Percentiles rank a stretch among this genome's conserved stretches.
Evolutionary conservation across 1,284 basidiomycete species (phyloP).

Genomic region (Termitomyces sp.): DNA sequence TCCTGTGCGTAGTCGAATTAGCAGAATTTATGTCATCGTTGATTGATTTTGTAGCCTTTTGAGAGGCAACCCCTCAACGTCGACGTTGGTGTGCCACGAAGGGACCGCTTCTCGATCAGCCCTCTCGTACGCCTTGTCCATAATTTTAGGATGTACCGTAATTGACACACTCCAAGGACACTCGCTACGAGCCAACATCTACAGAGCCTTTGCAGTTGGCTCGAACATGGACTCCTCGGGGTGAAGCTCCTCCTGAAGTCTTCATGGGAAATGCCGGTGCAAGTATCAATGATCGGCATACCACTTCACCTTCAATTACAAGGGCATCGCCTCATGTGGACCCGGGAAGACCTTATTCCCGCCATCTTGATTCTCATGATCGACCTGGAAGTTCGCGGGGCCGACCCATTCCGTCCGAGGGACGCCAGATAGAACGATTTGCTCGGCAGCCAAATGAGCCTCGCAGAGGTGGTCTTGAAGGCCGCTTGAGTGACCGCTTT

Average conservation of each 20-base stretch:
- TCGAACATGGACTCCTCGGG: slow-evolving; percentile 22
- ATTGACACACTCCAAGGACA: slow-evolving; percentile 3
- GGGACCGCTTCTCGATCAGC: slow-evolving; percentile 5
- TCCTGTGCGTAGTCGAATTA: slow-evolving; percentile 8
- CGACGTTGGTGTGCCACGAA: slow-evolving; percentile 2
- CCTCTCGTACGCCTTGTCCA: slow-evolving; percentile 4
- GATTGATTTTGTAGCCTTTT: slow-evolving; percentile 1
- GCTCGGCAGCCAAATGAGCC: slow-evolving; percentile 9
- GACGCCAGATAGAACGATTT: slow-evolving; percentile 1
- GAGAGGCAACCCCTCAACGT: slow-evolving; percentile 7
- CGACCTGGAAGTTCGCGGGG: slow-evolving; percentile 10
- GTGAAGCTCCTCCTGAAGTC: slow-evolving; percentile 14
- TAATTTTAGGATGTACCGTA: neutral
- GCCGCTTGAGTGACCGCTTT: slow-evolving; percentile 19
- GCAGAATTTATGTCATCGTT: neutral
- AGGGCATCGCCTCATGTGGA: slow-evolving; percentile 19
- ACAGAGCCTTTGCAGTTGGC: slow-evolving; percentile 7
- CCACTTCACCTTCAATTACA: slow-evolving; percentile 20
- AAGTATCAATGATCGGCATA: slow-evolving; percentile 11
- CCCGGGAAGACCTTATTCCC: slow-evolving; percentile 7
- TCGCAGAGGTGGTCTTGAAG: slow-evolving; percentile 14
- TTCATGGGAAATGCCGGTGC: slow-evolving; percentile 6
- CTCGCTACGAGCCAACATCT: slow-evolving; percentile 8
- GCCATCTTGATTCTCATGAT: slow-evolving; percentile 6
- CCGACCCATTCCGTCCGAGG: neutral